Conservation (phyloP, 2,329 filamentous ascomycete genomes). For the Aspergillus quadricinctus region DNA sequence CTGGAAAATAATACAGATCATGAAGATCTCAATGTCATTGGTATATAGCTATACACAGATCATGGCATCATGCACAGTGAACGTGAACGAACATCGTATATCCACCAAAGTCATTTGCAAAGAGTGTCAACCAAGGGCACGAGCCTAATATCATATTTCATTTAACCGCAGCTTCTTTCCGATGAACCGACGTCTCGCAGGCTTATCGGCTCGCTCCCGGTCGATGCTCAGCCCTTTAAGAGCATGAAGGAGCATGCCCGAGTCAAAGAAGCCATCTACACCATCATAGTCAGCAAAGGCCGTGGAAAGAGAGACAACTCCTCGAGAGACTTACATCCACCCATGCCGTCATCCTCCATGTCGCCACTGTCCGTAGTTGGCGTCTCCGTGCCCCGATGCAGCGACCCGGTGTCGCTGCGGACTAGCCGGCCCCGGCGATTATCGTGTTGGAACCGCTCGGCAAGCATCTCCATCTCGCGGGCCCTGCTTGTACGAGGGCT, state of each 20-base stretch:
- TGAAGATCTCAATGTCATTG: not conserved
- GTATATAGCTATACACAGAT: not conserved
- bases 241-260: conserved; percentile 86
- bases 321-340: conserved; percentile 72
- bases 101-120: not conserved
- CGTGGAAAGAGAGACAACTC: conserved; percentile 7
- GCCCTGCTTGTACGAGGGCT: conserved; percentile 54
- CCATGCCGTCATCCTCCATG: conserved; percentile 80
- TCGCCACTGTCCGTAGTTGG: conserved; percentile 66
- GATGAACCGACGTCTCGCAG: conserved; percentile 37
- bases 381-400: conserved; percentile 51
- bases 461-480: conserved; percentile 53
- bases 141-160: conserved; percentile 34
- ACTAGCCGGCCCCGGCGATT: conserved; percentile 70
- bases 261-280: conserved; percentile 93
- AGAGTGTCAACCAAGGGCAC: not conserved
- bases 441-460: conserved; percentile 39
- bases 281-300: conserved; percentile 10
- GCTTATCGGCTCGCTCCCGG: conserved; percentile 34
- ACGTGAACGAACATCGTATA: not conserved
- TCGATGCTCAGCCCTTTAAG: conserved; percentile 58
- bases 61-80: not conserved
- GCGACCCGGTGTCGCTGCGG: conserved; percentile 46
- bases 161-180: conserved; percentile 47
- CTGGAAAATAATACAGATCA: not conserved